Conservation (phyloP, 129 eudicot genomes). For the Glebionis coronaria region DNA sequence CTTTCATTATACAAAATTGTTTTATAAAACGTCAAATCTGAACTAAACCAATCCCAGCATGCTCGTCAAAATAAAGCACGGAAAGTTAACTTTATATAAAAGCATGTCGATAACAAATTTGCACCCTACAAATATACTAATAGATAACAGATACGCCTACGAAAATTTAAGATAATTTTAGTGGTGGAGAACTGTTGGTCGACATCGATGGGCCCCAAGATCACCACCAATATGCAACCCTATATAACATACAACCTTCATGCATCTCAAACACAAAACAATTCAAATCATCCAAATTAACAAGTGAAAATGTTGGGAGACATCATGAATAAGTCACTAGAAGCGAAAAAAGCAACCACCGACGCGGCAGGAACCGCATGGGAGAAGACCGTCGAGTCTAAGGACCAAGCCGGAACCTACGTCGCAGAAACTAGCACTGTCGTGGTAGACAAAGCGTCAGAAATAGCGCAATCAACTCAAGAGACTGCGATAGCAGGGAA, state of each 20-base stretch:
- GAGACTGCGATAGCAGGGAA: neutral
- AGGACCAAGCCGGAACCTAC: slow-evolving; percentile 53
- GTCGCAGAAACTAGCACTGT: slow-evolving; percentile 40
- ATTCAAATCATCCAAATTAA: too few relatives aligned
- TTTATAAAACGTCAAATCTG: too few relatives aligned
- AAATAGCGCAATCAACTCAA: slow-evolving; percentile 50
- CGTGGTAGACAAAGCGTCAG: slow-evolving; percentile 37
- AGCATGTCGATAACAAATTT: too few relatives aligned
- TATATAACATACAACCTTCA: too few relatives aligned
- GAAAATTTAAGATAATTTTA: neutral
- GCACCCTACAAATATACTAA: too few relatives aligned
- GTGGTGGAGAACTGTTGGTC: neutral
- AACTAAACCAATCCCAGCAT: too few relatives aligned
- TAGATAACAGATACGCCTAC: neutral
- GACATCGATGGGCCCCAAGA: too few relatives aligned
- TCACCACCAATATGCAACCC: too few relatives aligned
- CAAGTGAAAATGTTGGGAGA: slow-evolving; percentile 26
- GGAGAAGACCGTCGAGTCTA: slow-evolving; percentile 31
- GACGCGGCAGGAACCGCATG: slow-evolving; percentile 39
- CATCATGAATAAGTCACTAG: slow-evolving; percentile 42
- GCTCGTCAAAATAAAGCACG: too few relatives aligned
- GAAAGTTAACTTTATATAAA: too few relatives aligned
- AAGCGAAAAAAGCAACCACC: slow-evolving; percentile 42
- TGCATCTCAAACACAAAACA: too few relatives aligned
- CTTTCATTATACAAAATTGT: too few relatives aligned